A percentile compares a stretch with the other conserved stretches of the same genome.
These are phyloP conservation scores for Salix dunnii DNA, from an alignment of 345 rosid species.

Conservation along the genomic window DNA sequence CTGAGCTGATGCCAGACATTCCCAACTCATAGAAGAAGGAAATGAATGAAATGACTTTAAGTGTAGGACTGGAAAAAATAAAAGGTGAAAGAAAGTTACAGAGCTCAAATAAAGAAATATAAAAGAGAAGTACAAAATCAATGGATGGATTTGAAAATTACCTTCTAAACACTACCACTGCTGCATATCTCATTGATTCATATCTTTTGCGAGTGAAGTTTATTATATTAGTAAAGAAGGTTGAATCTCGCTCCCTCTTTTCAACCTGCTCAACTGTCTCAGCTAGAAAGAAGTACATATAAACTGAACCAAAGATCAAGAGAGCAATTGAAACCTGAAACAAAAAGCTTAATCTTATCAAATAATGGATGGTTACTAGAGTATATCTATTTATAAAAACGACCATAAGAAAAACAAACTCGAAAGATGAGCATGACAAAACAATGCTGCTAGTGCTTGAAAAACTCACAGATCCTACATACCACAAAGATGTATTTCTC, in stretches of 20 bases:
- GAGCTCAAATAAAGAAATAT: neutral
- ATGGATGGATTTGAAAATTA: conserved; percentile 4
- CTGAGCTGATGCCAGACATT: conserved; percentile 50
- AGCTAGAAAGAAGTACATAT: conserved; percentile 39
- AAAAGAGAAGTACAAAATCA: neutral
- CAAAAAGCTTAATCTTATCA: neutral
- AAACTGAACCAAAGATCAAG: conserved; percentile 39
- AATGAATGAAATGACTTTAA: conserved; percentile 43
- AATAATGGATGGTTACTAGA: neutral
- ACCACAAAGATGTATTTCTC: conserved; percentile 46
- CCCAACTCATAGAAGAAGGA: conserved; percentile 55
- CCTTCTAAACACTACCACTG: conserved; percentile 37
- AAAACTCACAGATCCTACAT: conserved; percentile 5
- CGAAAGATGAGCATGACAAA: neutral
- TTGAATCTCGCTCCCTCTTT: conserved; percentile 30
- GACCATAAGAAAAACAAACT: neutral
- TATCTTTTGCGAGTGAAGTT: conserved; percentile 30
- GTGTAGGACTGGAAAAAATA: conserved; percentile 39
- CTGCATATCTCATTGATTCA: conserved; percentile 46
- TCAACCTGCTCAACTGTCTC: conserved; percentile 34
- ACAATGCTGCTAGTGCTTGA: neutral
- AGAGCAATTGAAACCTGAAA: conserved; percentile 48
- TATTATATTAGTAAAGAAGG: conserved; percentile 25
- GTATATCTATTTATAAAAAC: neutral
- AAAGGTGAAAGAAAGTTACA: neutral